phyloP scores from a whole-genome alignment of 129 eudicot species.

The Logfia minima region DNA sequence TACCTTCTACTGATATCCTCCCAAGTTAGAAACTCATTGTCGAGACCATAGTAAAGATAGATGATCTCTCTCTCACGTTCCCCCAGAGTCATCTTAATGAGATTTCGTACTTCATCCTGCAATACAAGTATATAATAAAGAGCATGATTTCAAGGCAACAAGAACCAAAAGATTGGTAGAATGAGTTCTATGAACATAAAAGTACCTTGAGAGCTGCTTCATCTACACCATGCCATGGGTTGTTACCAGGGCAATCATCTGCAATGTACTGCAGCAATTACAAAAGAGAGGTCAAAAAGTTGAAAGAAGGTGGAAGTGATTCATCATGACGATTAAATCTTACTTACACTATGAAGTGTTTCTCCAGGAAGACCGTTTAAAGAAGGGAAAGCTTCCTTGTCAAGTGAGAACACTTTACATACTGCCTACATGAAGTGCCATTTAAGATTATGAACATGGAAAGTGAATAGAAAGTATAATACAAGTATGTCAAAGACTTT shows the following conservation, averaged over 20 bases:
- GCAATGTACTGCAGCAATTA: constrained; percentile 72
- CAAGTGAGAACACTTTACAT: constrained; percentile 83
- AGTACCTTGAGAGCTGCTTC: constrained; percentile 87
- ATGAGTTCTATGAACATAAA: background rate
- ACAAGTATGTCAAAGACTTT: constrained; percentile 14
- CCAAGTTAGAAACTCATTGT: constrained; percentile 91
- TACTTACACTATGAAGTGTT: constrained; percentile 87
- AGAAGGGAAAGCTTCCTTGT: constrained; percentile 89
- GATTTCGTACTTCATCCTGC: constrained; percentile 88
- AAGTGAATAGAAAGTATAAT: background rate
- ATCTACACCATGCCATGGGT: constrained; percentile 96
- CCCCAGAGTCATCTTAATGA: constrained; percentile 56
- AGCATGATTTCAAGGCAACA: constrained; percentile 10
- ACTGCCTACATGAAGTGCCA: constrained; percentile 54
- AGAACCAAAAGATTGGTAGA: constrained; percentile 1
- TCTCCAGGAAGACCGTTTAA: constrained; percentile 87
- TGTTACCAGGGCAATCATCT: constrained; percentile 72
- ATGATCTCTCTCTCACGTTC: constrained; percentile 79
- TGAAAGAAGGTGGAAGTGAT: background rate
- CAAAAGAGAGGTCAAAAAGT: constrained; percentile 16
- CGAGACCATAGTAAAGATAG: constrained; percentile 87
- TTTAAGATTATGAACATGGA: constrained; percentile 13
- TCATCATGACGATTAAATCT: background rate
- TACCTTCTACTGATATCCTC: constrained; percentile 95
- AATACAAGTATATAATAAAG: constrained; percentile 6